Percentiles rank a stretch among this genome's conserved stretches.
These are phyloP conservation scores for Hydnomerulius pinastri DNA, from an alignment of 768 basidiomycete genomes.

Conservation along the genomic window DNA sequence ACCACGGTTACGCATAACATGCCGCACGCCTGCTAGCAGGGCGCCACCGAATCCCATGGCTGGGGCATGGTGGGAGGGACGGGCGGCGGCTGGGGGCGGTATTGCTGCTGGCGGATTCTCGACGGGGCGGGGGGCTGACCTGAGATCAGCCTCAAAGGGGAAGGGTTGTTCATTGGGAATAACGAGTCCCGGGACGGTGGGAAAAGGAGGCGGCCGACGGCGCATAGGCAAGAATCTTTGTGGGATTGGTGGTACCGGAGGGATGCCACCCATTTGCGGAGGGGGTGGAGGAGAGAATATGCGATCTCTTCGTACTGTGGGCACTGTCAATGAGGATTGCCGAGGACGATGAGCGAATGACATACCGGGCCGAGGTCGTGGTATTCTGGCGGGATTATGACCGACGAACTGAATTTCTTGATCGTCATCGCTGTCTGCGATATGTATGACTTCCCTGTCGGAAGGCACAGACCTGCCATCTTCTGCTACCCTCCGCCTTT, in stretches of 20 bases:
- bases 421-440: slow-evolving; percentile 46
- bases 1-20: slow-evolving; percentile 20
- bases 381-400: slow-evolving; percentile 20
- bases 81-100: slow-evolving; percentile 38
- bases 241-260: slow-evolving; percentile 58
- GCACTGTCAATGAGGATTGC: neutral
- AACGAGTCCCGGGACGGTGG: slow-evolving; percentile 43
- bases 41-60: slow-evolving; percentile 68
- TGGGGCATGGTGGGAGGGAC: slow-evolving; percentile 58
- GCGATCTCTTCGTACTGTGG: slow-evolving; percentile 21
- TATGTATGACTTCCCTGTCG: slow-evolving; percentile 29
- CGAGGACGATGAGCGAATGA: neutral
- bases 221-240: slow-evolving; percentile 41
- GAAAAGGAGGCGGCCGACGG: slow-evolving; percentile 32
- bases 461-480: slow-evolving; percentile 21
- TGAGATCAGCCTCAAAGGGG: slow-evolving; percentile 46
- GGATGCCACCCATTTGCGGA: slow-evolving; percentile 39
- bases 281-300: slow-evolving; percentile 54
- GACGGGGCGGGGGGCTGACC: slow-evolving; percentile 18
- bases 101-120: slow-evolving; percentile 26
- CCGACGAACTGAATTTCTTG: slow-evolving; percentile 29
- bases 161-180: slow-evolving; percentile 54
- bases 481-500: slow-evolving; percentile 27
- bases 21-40: slow-evolving; percentile 46
- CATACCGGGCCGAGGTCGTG: slow-evolving; percentile 19